Base-by-base conservation (phyloP, 1,284 basidiomycete species). In the Cryptococcus sp. region DNA sequence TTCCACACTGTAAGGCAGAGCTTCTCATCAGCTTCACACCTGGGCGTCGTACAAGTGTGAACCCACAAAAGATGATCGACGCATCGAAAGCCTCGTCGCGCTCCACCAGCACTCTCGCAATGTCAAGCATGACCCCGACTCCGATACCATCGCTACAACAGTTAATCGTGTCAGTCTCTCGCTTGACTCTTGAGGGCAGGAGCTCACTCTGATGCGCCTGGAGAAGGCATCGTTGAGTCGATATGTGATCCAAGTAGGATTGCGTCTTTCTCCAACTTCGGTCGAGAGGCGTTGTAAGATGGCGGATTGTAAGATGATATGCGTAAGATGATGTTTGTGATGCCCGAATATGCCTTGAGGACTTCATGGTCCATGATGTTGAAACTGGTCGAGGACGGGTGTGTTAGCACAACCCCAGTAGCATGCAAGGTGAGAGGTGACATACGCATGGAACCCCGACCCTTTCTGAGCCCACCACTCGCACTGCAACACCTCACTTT, bases 51-150 rank as follows among this genome's bases (percentile, higher is more conserved):
- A 50, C 19, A 19, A 20, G 40, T 60, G 22, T 17, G n/a, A 16
- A 81, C 90, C 76, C 68, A 93, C 91, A 80, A 73, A 99, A 93
- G 13, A 99, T 84, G 63, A 94, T 84, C 5, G 91, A 84, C 73
- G 93, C 87, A 54, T 84, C 84, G 0, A 94, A 90, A 13, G 85
- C 70, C 81, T 87, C 87, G 88, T 47, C 82, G 81, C 25, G 86
- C 53, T 90, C 84, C 0, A 91, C 81, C 39, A 98, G 80, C 0
- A 96, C 89, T 1, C 93, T 80, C 45, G 91, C 87, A 56, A 87
- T 85, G 65, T 99, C 96, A 38, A 98, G 81, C 91, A 98, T 94
- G 53, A 96, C 87, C 1, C 90, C 93, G 11, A 94, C 89, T 3
- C 89, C 81, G 7, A 95, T 80, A 2, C 87, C 93, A 72, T 96